Base-by-base conservation (phyloP, 768 basidiomycete genomes). In the Lenzites betulinus region DNA sequence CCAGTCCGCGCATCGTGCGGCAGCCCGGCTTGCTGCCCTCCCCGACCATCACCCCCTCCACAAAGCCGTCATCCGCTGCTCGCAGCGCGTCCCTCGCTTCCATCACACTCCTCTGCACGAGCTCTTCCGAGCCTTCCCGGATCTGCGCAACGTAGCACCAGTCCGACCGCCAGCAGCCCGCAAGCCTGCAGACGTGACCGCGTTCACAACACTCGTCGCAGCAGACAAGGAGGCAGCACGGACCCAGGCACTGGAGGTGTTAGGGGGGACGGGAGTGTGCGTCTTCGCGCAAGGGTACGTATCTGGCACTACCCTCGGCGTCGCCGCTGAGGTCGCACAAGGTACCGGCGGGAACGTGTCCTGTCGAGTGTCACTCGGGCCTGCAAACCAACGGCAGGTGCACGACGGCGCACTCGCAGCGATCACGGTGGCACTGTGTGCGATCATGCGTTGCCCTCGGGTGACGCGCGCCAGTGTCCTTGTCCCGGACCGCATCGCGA, bases 71-170 rank as follows among this genome's bases (percentile, higher is more conserved):
- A n/a, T 26, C 13, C 56, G 53, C 9, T 59, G 62, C 2, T 33
- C 61, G 1, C 13, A 35, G 2, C 51, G 16, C 26, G 30, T 36
- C 26, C 54, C 60, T 18, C 63, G 61, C 25, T n/a, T 43, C 4
- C 70, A 73, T 46, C 59, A 48, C 1, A 47, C 64, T 0, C 59
- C 70, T 0, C 60, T 73, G 13, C 71, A 72, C 49, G 47, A 60
- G 5, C 47, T 49, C 47, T 49, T 28, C 28, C n/a, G 57, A 15
- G 26, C 47, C 6, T 49, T 49, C 28, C 47, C 52, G 5, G 15
- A 43, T 25, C 41, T 43, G 8, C 39, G 52, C 20, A 52, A 69
- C 26, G 53, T 62, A 7, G 51, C 57, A 0, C 23, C 46, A 13
- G 4, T 11, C 25, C 46, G 25, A 7, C 16, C n/a, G n/a, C 12